These are phyloP conservation scores for Backusella westeae DNA, from an alignment of 192 early-diverging fungal species.

Conservation along the genomic window DNA sequence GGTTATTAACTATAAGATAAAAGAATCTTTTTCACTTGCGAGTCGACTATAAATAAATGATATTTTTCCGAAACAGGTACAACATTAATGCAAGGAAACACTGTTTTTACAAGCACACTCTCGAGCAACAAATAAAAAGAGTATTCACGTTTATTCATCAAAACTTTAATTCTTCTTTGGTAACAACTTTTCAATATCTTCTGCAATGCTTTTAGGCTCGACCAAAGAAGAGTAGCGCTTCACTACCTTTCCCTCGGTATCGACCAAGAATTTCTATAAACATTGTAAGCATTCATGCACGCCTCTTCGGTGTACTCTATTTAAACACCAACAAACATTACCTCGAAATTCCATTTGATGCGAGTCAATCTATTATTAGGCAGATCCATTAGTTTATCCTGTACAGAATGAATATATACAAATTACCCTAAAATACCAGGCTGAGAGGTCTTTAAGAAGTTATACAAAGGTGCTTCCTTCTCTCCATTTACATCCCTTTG, in stretches of 20 bases:
- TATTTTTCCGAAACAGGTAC: too few relatives aligned
- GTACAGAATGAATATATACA: background rate
- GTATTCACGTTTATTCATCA: background rate
- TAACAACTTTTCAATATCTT: conserved; percentile 58
- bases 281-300: background rate
- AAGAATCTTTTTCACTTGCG: too few relatives aligned
- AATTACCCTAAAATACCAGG: conserved; percentile 30
- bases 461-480: conserved; percentile 62
- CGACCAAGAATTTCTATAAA: conserved; percentile 69
- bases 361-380: conserved; percentile 8
- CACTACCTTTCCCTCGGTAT: conserved; percentile 61
- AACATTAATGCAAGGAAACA: too few relatives aligned
- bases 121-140: too few relatives aligned
- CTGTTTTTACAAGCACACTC: too few relatives aligned
- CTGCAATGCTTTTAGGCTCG: conserved; percentile 58
- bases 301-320: background rate
- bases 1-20: too few relatives aligned
- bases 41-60: too few relatives aligned
- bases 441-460: conserved; percentile 57
- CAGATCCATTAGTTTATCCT: background rate
- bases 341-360: conserved; percentile 85
- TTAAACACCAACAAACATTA: conserved; percentile 2
- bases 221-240: conserved; percentile 64
- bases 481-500: conserved; percentile 72
- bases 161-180: background rate